Evolutionary conservation across 2,329 filamentous ascomycete species (phyloP).

Genomic region (Periconia digitata): DNA sequence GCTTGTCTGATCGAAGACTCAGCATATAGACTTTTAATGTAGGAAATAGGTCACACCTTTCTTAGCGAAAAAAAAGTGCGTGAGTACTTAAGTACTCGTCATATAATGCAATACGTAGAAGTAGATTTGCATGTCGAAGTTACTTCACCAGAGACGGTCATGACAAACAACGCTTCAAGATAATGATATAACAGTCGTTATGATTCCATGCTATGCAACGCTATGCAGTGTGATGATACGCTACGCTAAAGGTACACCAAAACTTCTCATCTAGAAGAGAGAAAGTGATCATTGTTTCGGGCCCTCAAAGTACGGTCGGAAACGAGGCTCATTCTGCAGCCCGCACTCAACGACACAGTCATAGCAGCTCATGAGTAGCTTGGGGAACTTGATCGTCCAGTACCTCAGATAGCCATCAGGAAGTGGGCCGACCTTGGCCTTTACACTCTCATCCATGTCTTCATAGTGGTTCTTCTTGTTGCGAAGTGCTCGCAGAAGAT

Average conservation of each 20-base stretch:
- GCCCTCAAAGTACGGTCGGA: conserved; percentile 68
- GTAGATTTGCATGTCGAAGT: neutral
- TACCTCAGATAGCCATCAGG: conserved; percentile 82
- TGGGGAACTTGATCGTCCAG: conserved; percentile 79
- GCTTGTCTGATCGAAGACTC: neutral
- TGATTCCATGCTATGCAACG: neutral
- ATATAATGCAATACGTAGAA: no score
- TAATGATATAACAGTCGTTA: neutral
- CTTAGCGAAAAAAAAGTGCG: no score
- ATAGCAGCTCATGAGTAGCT: conserved; percentile 76
- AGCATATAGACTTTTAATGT: neutral
- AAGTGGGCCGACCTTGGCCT: conserved; percentile 69
- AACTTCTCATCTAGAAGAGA: neutral
- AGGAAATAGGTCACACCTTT: neutral
- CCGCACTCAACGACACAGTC: conserved; percentile 68
- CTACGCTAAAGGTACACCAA: neutral
- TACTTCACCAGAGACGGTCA: neutral
- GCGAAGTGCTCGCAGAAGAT: conserved; percentile 81
- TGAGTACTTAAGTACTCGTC: no score
- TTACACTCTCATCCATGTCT: conserved; percentile 84
- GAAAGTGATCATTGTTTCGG: neutral
- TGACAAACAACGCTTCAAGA: neutral
- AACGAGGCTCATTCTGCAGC: conserved; percentile 65
- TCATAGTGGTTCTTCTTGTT: conserved; percentile 99
- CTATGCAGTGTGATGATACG: neutral